Conservation (phyloP, 1,284 basidiomycete species). For the Boletus mariae region DNA sequence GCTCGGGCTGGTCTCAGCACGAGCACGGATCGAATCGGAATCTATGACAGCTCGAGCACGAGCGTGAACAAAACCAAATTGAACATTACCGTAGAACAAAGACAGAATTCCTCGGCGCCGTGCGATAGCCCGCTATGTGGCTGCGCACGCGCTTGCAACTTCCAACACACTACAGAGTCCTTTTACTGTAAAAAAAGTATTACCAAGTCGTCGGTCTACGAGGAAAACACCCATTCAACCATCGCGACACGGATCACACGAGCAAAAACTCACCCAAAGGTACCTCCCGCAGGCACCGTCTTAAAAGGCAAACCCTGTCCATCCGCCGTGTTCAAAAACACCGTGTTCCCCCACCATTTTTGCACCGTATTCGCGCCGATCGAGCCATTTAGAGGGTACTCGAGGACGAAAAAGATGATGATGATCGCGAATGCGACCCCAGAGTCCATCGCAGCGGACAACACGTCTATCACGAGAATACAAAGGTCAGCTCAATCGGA, state of each 20-base stretch:
- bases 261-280: conserved; percentile 38
- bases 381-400: conserved; percentile 60
- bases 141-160: no score
- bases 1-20: no score
- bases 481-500: background rate
- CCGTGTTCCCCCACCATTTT: conserved; percentile 72
- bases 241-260: background rate
- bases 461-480: conserved; percentile 34
- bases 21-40: no score
- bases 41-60: no score
- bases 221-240: background rate
- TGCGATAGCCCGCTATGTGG: no score
- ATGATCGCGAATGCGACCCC: conserved; percentile 54
- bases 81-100: no score
- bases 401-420: conserved; percentile 65
- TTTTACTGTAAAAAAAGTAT: background rate
- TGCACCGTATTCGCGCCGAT: conserved; percentile 56
- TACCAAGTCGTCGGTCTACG: background rate
- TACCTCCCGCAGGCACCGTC: conserved; percentile 29
- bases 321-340: conserved; percentile 45
- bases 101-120: no score
- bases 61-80: no score
- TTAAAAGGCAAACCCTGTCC: conserved; percentile 27
- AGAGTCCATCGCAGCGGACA: conserved; percentile 47
- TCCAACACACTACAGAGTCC: no score